Percentiles rank a stretch among this genome's conserved stretches.
phyloP scores from a whole-genome alignment of 768 basidiomycete species.

The Stropharia rugosoannulata region DNA sequence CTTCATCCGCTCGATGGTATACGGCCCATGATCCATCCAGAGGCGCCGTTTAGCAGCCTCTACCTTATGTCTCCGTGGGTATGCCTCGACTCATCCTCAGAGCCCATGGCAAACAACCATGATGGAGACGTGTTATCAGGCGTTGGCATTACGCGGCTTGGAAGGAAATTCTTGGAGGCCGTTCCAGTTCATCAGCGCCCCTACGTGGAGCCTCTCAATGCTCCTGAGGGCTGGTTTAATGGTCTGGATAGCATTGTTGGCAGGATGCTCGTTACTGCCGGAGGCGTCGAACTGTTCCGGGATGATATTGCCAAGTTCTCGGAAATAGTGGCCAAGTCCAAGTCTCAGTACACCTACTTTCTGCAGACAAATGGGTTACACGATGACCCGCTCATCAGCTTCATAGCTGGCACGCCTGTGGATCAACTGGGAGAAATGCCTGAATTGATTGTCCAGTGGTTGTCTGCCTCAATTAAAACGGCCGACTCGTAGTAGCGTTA shows the following conservation, averaged over 20 bases:
- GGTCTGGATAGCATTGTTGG: conserved; percentile 20
- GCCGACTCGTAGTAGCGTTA: not conserved
- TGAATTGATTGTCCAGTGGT: conserved; percentile 11
- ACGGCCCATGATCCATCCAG: conserved; percentile 12
- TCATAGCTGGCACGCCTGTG: not conserved
- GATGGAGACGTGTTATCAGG: conserved; percentile 3
- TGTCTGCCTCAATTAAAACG: conserved; percentile 6
- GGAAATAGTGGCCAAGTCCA: conserved; percentile 2
- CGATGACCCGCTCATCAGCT: conserved; percentile 12
- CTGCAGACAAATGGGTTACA: conserved; percentile 14
- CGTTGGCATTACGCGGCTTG: not conserved
- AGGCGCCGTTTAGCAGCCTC: conserved; percentile 19
- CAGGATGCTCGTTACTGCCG: conserved; percentile 24
- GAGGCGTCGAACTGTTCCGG: conserved; percentile 20
- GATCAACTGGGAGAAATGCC: conserved; percentile 5
- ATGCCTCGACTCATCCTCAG: conserved; percentile 12
- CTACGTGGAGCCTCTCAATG: conserved; percentile 18
- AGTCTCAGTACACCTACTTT: conserved; percentile 7
- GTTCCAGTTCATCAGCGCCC: not conserved
- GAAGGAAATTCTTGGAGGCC: not conserved
- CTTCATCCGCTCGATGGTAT: conserved; percentile 27
- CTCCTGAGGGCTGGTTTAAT: conserved; percentile 24
- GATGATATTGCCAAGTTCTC: conserved; percentile 23
- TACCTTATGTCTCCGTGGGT: conserved; percentile 32
- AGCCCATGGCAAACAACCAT: conserved; percentile 1